Conservation (phyloP, 73 alveolate genomes). For the Effrenium voratum region DNA sequence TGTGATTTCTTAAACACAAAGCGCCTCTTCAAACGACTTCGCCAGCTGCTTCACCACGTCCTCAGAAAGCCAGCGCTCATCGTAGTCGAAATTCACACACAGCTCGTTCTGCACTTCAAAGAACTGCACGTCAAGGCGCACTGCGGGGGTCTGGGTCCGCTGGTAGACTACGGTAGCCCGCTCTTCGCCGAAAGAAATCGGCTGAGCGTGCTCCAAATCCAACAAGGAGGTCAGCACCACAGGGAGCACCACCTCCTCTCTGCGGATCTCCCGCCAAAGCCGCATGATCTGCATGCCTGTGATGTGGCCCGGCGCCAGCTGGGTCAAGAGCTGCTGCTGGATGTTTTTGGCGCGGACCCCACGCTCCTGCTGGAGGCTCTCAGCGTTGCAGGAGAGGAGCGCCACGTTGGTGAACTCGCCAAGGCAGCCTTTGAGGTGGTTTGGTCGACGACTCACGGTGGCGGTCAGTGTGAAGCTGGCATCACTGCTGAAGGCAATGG, state of each 20-base stretch:
- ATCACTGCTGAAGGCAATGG: background rate
- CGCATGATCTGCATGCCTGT: conserved; percentile 27
- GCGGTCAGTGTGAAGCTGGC: conserved; percentile 18
- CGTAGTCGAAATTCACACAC: background rate
- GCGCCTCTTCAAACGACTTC: background rate
- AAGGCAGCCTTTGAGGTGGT: background rate
- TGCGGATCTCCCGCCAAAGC: conserved; percentile 25
- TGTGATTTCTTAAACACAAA: background rate
- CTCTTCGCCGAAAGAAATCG: background rate
- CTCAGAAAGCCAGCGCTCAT: conserved; percentile 31
- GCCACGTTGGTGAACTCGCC: conserved; percentile 51
- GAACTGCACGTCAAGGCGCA: conserved; percentile 29
- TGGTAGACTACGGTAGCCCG: conserved; percentile 13
- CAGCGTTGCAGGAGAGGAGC: background rate
- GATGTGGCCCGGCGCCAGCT: background rate
- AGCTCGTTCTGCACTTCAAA: background rate
- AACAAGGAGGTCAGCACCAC: conserved; percentile 27
- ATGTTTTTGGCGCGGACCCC: background rate
- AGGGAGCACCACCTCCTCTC: conserved; percentile 13
- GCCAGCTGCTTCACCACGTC: conserved; percentile 33
- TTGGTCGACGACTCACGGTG: conserved; percentile 27
- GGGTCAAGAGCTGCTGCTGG: background rate
- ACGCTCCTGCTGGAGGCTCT: background rate
- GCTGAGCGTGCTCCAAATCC: conserved; percentile 16
- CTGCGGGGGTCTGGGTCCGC: conserved; percentile 24